phyloP scores from a whole-genome alignment of 495 filamentous ascomycete genomes.

The Chaetomidium leptoderma region DNA sequence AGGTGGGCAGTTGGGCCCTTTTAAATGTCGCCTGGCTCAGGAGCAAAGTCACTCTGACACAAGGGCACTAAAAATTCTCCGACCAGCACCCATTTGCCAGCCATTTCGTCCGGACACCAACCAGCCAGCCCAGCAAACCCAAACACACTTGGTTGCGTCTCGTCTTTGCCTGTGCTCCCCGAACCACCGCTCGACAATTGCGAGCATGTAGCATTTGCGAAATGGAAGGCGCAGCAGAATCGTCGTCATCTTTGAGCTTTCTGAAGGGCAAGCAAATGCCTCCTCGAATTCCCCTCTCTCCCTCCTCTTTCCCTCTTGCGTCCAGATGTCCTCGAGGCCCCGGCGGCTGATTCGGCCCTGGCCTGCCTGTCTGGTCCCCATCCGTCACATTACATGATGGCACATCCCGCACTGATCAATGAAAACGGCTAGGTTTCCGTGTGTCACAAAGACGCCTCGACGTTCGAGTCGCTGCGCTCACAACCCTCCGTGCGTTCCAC shows the following conservation, averaged over 20 bases:
- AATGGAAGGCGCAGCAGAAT: neutral
- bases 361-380: neutral
- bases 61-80: conserved; percentile 38
- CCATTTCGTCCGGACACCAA: conserved; percentile 22
- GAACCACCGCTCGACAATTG: neutral
- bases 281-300: neutral
- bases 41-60: conserved; percentile 37
- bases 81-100: conserved; percentile 27
- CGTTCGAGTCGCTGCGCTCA: neutral
- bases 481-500: conserved; percentile 2
- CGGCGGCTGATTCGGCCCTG: conserved; percentile 3
- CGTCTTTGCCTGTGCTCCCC: neutral
- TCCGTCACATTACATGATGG: conserved; percentile 11
- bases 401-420: conserved; percentile 17
- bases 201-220: neutral
- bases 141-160: conserved; percentile 10
- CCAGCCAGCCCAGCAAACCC: conserved; percentile 21
- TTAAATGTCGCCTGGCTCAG: conserved; percentile 38
- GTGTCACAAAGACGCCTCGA: conserved; percentile 24
- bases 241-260: too few relatives aligned
- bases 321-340: neutral
- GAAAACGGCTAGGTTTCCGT: conserved; percentile 27
- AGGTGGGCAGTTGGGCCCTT: conserved; percentile 42
- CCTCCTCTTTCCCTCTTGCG: neutral
- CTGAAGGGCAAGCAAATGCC: neutral